phyloP scores from a whole-genome alignment of 441 rosid species.

The Dalechampia spathulata region DNA sequence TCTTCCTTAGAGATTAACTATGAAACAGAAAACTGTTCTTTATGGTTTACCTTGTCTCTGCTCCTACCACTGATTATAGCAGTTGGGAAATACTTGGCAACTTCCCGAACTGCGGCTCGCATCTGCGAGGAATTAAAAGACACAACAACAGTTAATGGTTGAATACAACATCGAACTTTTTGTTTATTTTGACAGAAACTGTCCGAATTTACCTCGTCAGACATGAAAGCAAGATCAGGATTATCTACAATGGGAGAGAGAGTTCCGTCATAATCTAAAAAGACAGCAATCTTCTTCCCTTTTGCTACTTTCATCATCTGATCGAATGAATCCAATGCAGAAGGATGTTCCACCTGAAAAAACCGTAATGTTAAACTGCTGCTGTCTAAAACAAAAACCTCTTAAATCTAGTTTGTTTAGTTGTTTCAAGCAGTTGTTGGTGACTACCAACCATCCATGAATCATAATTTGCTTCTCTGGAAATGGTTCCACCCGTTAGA shows the following conservation, averaged over 20 bases:
- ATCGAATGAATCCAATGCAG: conserved; percentile 68
- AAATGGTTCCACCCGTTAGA: background rate
- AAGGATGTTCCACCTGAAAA: conserved; percentile 72
- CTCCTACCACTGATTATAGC: conserved; percentile 96
- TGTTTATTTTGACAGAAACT: background rate
- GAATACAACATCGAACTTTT: no score
- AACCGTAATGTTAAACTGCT: no score
- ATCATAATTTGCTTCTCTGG: conserved; percentile 20
- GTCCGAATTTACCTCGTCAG: conserved; percentile 43
- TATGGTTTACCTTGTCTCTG: conserved; percentile 88
- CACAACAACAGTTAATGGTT: background rate
- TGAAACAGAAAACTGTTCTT: background rate
- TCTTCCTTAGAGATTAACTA: background rate
- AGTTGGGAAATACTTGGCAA: conserved; percentile 79
- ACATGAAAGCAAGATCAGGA: conserved; percentile 85
- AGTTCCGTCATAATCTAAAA: conserved; percentile 93
- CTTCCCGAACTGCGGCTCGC: conserved; percentile 62
- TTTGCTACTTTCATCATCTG: conserved; percentile 56
- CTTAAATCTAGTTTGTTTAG: no score
- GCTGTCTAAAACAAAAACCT: no score
- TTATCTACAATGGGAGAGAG: conserved; percentile 94
- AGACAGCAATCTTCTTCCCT: conserved; percentile 80
- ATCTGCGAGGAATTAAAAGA: conserved; percentile 41
- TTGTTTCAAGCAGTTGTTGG: no score
- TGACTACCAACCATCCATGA: conserved; percentile 43